Evolutionary conservation across 495 filamentous ascomycete species (phyloP).

Genomic region (Penicillium coprophilum): DNA sequence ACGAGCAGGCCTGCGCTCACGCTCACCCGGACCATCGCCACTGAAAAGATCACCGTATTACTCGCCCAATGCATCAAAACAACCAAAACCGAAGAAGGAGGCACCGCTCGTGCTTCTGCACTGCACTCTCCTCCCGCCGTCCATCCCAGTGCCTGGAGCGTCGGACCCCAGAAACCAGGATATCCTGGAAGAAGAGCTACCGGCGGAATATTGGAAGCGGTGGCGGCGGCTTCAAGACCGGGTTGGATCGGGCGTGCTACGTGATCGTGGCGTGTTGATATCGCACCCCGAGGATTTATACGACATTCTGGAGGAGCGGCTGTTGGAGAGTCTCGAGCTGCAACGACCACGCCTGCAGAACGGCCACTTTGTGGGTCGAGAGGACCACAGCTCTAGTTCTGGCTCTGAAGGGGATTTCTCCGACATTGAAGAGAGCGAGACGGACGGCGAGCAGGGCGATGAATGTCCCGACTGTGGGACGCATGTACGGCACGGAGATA

Average conservation of each 20-base stretch:
- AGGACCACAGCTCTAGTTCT: constrained; percentile 26
- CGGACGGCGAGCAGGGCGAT: constrained; percentile 42
- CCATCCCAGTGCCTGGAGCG: constrained; percentile 61
- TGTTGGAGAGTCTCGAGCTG: constrained; percentile 85
- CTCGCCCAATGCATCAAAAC: constrained; percentile 48
- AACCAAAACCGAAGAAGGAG: constrained; percentile 60
- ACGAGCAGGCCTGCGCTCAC: constrained; percentile 36
- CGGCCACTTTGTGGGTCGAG: constrained; percentile 62
- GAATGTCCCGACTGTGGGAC: constrained; percentile 63
- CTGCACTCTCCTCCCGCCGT: constrained; percentile 74
- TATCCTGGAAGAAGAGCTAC: constrained; percentile 57
- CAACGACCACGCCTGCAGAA: constrained; percentile 70
- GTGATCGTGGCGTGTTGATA: constrained; percentile 78
- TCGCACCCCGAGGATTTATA: constrained; percentile 89
- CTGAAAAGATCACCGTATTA: constrained; percentile 43
- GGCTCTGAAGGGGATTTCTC: constrained; percentile 42
- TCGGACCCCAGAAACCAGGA: constrained; percentile 43
- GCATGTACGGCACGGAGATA: constrained; percentile 46
- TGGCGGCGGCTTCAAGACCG: constrained; percentile 77
- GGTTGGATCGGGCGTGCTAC: constrained; percentile 67
- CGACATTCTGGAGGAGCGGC: constrained; percentile 84
- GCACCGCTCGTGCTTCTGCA: constrained; percentile 84
- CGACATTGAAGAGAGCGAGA: constrained; percentile 32
- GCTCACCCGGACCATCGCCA: constrained; percentile 38
- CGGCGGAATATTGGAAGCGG: constrained; percentile 60